These are phyloP conservation scores for Botryotinia calthae DNA, from an alignment of 2,329 filamentous ascomycete species.

Conservation along the genomic window DNA sequence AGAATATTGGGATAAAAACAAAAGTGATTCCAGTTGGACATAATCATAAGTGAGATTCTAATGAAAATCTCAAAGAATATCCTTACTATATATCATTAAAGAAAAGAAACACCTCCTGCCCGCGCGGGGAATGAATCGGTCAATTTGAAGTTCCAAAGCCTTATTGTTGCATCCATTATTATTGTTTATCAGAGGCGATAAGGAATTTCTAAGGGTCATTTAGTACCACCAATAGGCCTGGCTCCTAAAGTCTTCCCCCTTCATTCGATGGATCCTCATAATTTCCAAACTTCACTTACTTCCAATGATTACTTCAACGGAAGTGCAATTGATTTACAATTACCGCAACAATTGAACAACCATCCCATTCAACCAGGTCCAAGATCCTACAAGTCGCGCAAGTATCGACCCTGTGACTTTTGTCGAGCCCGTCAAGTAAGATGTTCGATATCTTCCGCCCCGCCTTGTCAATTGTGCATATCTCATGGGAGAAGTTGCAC, in stretches of 20 bases:
- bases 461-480: conserved; percentile 46
- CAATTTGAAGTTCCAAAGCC: background rate
- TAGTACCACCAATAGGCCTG: background rate
- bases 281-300: conserved; percentile 4
- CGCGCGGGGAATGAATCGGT: conserved; percentile 8
- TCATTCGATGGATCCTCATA: conserved; percentile 10
- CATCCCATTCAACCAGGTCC: conserved; percentile 34
- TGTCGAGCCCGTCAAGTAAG: conserved; percentile 19
- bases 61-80: background rate
- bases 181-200: conserved; percentile 7
- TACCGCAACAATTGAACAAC: conserved; percentile 27
- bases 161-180: background rate
- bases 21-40: background rate
- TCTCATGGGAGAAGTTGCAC: conserved; percentile 45
- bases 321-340: background rate
- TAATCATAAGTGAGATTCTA: background rate
- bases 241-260: background rate
- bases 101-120: background rate
- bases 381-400: conserved; percentile 37
- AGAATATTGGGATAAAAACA: conserved; percentile 9
- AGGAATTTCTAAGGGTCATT: background rate
- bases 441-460: conserved; percentile 44
- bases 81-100: background rate
- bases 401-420: conserved; percentile 46
- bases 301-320: conserved; percentile 3